phyloP scores from a whole-genome alignment of 2,329 filamentous ascomycete species.

The Colletotrichum somersetense region DNA sequence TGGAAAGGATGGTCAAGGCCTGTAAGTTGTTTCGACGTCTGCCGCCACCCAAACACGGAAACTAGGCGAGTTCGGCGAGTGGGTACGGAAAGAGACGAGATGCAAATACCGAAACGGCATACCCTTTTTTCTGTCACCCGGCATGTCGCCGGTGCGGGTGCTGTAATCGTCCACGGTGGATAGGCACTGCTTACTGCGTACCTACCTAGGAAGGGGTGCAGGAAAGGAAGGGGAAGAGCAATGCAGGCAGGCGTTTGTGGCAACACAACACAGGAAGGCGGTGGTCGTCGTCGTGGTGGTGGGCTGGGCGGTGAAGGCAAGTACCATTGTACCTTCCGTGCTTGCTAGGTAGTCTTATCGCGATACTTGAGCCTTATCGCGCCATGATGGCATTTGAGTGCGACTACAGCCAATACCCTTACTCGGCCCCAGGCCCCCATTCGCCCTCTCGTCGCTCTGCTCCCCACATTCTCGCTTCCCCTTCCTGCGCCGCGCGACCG shows the following conservation, averaged over 20 bases:
- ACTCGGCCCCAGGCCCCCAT: slow-evolving; percentile 11
- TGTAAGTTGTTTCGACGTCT: slow-evolving; percentile 20
- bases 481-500: slow-evolving; percentile 22
- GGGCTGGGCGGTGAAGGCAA: slow-evolving; percentile 16
- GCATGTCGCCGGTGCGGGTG: slow-evolving; percentile 11
- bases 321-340: not conserved
- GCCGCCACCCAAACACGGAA: slow-evolving; percentile 33
- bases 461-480: slow-evolving; percentile 4
- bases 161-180: not conserved
- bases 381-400: slow-evolving; percentile 41
- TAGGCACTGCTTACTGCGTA: too few species aligned
- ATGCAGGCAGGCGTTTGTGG: not conserved
- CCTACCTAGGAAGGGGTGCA: too few species aligned
- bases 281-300: not conserved
- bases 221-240: not conserved
- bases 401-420: slow-evolving; percentile 35
- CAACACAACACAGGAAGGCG: not conserved
- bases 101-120: slow-evolving; percentile 36
- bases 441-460: not conserved
- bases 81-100: slow-evolving; percentile 21
- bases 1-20: not conserved
- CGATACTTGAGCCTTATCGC: slow-evolving; percentile 42
- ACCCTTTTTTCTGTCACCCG: slow-evolving; percentile 1
- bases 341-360: slow-evolving; percentile 33
- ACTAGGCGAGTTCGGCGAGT: slow-evolving; percentile 36